These are phyloP conservation scores for Xerocomus amazonicus DNA, from an alignment of 1,284 basidiomycete species.

Conservation along the genomic window DNA sequence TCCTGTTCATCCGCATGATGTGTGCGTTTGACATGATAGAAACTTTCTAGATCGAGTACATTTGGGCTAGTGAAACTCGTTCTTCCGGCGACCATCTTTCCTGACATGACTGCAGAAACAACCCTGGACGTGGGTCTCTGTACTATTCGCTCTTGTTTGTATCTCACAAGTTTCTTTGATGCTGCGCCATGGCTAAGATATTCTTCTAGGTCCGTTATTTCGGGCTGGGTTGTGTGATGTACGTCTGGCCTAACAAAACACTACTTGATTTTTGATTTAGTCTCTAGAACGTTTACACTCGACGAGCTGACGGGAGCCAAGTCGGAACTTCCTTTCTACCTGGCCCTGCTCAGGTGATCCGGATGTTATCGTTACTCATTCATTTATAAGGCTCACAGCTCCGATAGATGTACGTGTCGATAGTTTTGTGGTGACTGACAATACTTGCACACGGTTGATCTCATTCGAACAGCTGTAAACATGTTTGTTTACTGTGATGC, in stretches of 20 bases:
- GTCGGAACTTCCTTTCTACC: background rate
- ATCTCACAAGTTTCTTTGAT: background rate
- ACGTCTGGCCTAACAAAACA: background rate
- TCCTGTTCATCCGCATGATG: background rate
- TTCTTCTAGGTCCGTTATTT: background rate
- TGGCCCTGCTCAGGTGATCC: background rate
- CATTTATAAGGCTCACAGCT: background rate
- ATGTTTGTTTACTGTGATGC: background rate
- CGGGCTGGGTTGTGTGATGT: background rate
- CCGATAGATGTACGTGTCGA: background rate
- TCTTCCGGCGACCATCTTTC: background rate
- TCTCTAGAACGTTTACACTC: background rate
- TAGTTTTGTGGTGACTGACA: background rate
- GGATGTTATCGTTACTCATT: background rate
- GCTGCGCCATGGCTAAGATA: background rate
- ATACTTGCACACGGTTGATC: background rate
- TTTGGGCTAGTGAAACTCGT: background rate
- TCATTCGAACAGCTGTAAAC: constrained; percentile 6
- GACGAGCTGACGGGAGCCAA: background rate
- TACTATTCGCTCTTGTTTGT: background rate
- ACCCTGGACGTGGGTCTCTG: background rate
- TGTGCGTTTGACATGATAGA: background rate
- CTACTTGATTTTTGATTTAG: background rate
- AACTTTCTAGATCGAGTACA: background rate
- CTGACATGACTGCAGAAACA: background rate